Evolutionary conservation across 78 protist species (phyloP).

Genomic region (Dictyostelium firmibasis): DNA sequence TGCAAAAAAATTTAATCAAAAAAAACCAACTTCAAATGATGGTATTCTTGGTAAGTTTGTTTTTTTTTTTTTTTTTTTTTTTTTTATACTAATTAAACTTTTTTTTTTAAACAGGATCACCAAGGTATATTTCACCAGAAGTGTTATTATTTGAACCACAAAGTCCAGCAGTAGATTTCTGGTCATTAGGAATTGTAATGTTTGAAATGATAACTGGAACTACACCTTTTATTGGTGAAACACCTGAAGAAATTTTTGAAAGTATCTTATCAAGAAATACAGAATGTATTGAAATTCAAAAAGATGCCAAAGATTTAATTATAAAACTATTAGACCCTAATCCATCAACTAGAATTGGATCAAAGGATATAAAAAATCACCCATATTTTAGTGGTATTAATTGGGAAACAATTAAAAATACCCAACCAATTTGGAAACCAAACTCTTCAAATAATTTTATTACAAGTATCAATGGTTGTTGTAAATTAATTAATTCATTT

Average conservation of each 20-base stretch:
- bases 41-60: conserved; percentile 85
- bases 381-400: conserved; percentile 67
- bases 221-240: conserved; percentile 84
- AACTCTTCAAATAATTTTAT: neutral
- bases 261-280: conserved; percentile 25
- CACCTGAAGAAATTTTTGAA: conserved; percentile 82
- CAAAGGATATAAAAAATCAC: conserved; percentile 63
- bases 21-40: neutral
- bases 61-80: conserved; percentile 20
- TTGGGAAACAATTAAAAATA: conserved; percentile 58
- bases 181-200: conserved; percentile 92
- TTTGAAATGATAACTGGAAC: conserved; percentile 92
- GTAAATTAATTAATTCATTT: conserved; percentile 2
- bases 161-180: conserved; percentile 94
- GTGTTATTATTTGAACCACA: conserved; percentile 76
- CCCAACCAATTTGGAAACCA: neutral
- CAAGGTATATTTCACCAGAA: conserved; percentile 97
- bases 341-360: conserved; percentile 54
- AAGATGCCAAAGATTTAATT: conserved; percentile 71
- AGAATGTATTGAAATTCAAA: conserved; percentile 33
- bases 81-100: no score
- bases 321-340: conserved; percentile 23
- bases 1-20: conserved; percentile 54
- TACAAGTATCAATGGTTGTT: neutral
- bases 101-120: conserved; percentile 94